Percentiles rank a stretch among this genome's conserved stretches.
These are phyloP conservation scores for Chrysoporthe puriensis DNA, from an alignment of 2,329 filamentous ascomycete genomes.

Conservation along the genomic window DNA sequence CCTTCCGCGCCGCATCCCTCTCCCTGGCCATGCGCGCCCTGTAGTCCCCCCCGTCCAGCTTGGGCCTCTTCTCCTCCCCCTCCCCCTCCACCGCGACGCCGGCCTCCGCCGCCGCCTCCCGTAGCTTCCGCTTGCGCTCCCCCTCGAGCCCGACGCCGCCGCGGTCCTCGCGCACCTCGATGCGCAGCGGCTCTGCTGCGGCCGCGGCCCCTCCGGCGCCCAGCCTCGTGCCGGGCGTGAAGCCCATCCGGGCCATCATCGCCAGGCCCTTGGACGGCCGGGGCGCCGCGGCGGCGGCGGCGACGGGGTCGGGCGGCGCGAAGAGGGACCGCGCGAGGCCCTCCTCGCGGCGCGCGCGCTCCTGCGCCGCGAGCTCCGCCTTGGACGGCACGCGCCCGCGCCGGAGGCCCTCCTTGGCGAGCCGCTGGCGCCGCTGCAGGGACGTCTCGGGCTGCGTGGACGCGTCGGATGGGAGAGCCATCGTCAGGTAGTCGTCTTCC, in stretches of 20 bases:
- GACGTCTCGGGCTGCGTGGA: conserved; percentile 52
- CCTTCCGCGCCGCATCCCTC: conserved; percentile 67
- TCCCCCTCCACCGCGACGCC: conserved; percentile 32
- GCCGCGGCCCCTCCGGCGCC: conserved; percentile 42
- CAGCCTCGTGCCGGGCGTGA: conserved; percentile 73
- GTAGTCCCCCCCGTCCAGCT: conserved; percentile 67
- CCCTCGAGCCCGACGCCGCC: conserved; percentile 83
- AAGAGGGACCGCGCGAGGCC: conserved; percentile 77
- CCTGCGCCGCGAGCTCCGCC: conserved; percentile 77
- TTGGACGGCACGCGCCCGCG: conserved; percentile 77
- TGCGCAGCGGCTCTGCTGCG: conserved; percentile 70
- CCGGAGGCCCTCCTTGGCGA: conserved; percentile 67
- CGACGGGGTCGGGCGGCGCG: conserved; percentile 45
- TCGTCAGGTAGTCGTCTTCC: conserved; percentile 96
- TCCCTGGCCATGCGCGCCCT: conserved; percentile 72
- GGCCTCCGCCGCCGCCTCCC: conserved; percentile 59
- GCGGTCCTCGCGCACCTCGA: conserved; percentile 77
- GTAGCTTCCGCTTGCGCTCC: conserved; percentile 77
- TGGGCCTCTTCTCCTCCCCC: conserved; percentile 63
- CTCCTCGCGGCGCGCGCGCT: conserved; percentile 71
- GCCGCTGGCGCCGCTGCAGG: conserved; percentile 56
- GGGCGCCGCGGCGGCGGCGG: background rate
- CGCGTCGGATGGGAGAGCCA: conserved; percentile 76
- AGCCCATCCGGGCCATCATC: conserved; percentile 98
- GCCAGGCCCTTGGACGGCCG: conserved; percentile 82